Base-by-base conservation (phyloP, 163 green algal species). In the Prototheca stagnorum region DNA sequence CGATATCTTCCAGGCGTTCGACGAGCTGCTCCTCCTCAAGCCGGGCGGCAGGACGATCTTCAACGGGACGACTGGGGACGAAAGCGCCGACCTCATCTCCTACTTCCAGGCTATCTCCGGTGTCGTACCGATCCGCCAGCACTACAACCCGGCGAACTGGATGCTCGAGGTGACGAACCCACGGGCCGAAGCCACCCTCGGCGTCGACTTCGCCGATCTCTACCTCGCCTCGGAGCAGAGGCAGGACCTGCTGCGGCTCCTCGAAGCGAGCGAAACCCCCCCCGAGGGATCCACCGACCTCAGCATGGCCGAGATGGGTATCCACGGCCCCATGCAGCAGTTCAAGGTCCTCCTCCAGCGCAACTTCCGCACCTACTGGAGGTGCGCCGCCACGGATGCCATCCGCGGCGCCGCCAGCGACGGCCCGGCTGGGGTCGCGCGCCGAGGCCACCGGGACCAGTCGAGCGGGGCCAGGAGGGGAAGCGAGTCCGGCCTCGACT, bases 101-200 rank as follows among this genome's bases (percentile, higher is more conserved):
- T 86, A 86, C 62, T 67, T 88, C 22, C 35, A 57, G 35, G 34
- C 43, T 1, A 58, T 79, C 20, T 63, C 61, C 19, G 69, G 63
- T 27, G 64, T 78, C 39, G 39, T 47, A n/a, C 22, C 43, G 15
- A 41, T 56, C 31, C 21, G 31, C 20, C 21, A 15, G 23, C n/a
- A 56, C 14, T 23, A 54, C 21, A 72, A 72, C 42, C 62, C 62
- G 4, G 62, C 62, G 8, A 53, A 31, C 42, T 72, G 57, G 59
- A 67, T 68, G 63, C 58, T 73, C 48, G 63, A 73, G 39, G 44
- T 57, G 7, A 67, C 53, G n/a, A n/a, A 28, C 9, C 34, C 34
- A n/a, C n/a, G 17, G 16, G 23, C 23, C 0, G 45, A 56, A 26
- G 34, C 35, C n/a, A 2, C 12, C 1, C 8, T 21, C 2, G 35